These are phyloP conservation scores for Sarocladium brachiariae DNA, from an alignment of 2,329 filamentous ascomycete genomes.

Conservation along the genomic window DNA sequence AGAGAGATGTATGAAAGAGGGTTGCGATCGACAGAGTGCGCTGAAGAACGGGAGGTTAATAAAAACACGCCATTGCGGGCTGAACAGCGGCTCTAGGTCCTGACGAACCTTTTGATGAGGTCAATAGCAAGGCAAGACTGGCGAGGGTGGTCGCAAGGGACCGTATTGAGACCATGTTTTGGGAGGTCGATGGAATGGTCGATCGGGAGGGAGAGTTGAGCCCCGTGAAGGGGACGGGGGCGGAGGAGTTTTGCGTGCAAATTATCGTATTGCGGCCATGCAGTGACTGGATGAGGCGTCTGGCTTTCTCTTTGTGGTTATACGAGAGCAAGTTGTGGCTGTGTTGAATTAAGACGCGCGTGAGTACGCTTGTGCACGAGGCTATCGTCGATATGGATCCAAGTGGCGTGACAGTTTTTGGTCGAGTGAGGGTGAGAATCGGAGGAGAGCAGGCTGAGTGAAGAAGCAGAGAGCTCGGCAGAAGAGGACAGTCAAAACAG, in stretches of 20 bases:
- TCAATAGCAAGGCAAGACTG: constrained; percentile 23
- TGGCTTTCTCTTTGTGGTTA: background rate
- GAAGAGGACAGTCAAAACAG: background rate
- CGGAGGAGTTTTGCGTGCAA: background rate
- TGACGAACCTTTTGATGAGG: constrained; percentile 25
- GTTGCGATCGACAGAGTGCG: constrained; percentile 67
- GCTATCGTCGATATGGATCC: too few relatives aligned
- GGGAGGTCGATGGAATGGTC: constrained; percentile 6
- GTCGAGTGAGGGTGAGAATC: background rate
- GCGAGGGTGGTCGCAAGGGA: constrained; percentile 24
- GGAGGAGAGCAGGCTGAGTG: background rate
- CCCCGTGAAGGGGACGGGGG: constrained; percentile 5
- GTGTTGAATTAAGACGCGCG: background rate
- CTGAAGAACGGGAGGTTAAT: constrained; percentile 30
- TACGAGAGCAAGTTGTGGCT: background rate
- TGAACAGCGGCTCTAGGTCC: background rate
- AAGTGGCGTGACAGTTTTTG: background rate
- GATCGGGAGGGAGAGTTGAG: constrained; percentile 3
- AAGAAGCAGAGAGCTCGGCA: background rate
- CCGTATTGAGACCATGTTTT: constrained; percentile 27
- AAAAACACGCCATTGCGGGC: constrained; percentile 14
- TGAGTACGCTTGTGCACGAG: too few relatives aligned
- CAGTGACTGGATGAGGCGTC: background rate
- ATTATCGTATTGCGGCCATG: constrained; percentile 1
- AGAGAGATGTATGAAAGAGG: constrained; percentile 68